phyloP scores from a whole-genome alignment of 352 stramenopile species.

The Globisporangium rhizosaccharum region DNA sequence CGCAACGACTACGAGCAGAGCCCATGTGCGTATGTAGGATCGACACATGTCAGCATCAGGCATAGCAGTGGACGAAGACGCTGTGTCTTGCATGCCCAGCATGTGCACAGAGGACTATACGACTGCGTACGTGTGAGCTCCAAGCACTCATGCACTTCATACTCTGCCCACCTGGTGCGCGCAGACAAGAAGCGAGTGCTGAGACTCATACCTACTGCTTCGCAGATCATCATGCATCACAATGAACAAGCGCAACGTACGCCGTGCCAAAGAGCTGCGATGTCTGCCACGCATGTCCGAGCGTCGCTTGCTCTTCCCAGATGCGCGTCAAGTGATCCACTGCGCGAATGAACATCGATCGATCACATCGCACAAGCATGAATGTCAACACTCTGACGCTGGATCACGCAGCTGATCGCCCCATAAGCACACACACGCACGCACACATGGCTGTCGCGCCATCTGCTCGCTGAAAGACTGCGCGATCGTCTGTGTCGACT shows the following conservation, averaged over 20 bases:
- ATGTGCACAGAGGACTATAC: background rate
- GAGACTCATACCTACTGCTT: background rate
- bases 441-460: conserved; percentile 48
- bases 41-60: conserved; percentile 42
- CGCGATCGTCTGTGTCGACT: conserved; percentile 38
- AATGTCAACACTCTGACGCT: background rate
- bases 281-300: conserved; percentile 28
- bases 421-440: background rate
- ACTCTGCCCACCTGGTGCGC: conserved; percentile 30
- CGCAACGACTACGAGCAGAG: conserved; percentile 29
- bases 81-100: conserved; percentile 30
- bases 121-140: conserved; percentile 34
- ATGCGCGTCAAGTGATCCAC: conserved; percentile 55
- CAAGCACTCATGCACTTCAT: conserved; percentile 51
- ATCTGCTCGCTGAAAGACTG: conserved; percentile 48
- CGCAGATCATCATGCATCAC: background rate
- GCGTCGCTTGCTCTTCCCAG: conserved; percentile 49
- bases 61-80: conserved; percentile 3
- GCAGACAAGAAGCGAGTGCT: background rate
- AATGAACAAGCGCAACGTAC: conserved; percentile 10
- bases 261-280: conserved; percentile 28
- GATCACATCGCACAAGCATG: background rate
- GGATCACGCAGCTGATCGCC: background rate
- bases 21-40: background rate
- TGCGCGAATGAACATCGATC: conserved; percentile 10